A percentile compares a stretch with the other conserved stretches of the same genome.
These are phyloP conservation scores for Mycosphaerella arachidis DNA, from an alignment of 2,329 filamentous ascomycete species.

Conservation along the genomic window DNA sequence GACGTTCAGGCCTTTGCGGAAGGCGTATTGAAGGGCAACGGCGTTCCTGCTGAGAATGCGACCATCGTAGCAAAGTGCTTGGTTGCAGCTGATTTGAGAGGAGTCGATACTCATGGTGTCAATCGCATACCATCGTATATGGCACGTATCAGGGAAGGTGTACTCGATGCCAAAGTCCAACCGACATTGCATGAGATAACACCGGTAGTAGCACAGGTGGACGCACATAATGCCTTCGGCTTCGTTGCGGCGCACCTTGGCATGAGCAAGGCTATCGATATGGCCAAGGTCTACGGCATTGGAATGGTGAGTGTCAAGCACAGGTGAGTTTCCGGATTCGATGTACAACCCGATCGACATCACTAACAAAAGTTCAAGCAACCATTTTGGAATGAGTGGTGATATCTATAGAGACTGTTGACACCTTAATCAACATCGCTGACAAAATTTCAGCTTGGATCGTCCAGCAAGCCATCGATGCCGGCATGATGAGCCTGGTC, in stretches of 20 bases:
- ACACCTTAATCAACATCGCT: not conserved
- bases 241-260: constrained; percentile 64
- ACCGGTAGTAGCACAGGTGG: constrained; percentile 65
- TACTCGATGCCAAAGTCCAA: constrained; percentile 57
- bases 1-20: constrained; percentile 46
- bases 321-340: constrained; percentile 30
- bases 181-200: constrained; percentile 61
- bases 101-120: constrained; percentile 74
- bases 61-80: constrained; percentile 62
- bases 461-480: constrained; percentile 71
- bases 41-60: constrained; percentile 57
- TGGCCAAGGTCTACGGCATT: constrained; percentile 63
- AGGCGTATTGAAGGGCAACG: constrained; percentile 56
- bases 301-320: constrained; percentile 72
- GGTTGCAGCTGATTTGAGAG: constrained; percentile 69
- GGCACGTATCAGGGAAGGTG: constrained; percentile 64
- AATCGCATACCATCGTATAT: constrained; percentile 77
- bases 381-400: constrained; percentile 70
- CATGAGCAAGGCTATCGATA: constrained; percentile 64
- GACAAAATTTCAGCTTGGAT: constrained; percentile 55
- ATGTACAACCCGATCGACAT: too few relatives aligned
- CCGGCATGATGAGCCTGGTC: constrained; percentile 58
- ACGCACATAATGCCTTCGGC: constrained; percentile 68
- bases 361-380: constrained; percentile 37
- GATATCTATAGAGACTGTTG: too few relatives aligned